phyloP scores from a whole-genome alignment of 2,329 filamentous ascomycete species.

The Aspergillus sp. region DNA sequence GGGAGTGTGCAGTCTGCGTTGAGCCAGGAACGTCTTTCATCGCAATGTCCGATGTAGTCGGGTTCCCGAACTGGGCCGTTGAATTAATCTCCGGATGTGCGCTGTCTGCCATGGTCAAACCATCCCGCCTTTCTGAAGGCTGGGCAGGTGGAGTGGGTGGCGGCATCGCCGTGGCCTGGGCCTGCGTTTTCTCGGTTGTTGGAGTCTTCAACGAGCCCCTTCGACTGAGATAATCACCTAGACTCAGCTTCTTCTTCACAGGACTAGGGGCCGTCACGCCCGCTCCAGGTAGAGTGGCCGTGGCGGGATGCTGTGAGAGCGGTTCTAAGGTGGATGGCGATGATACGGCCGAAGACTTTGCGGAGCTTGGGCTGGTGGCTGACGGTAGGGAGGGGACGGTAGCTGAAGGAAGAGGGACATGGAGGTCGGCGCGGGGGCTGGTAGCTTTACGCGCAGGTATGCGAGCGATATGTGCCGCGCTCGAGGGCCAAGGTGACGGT shows the following conservation, averaged over 20 bases:
- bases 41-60: slow-evolving; percentile 27
- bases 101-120: slow-evolving; percentile 12
- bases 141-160: slow-evolving; percentile 26
- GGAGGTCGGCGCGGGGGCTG: slow-evolving; percentile 24
- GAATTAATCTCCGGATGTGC: slow-evolving; percentile 16
- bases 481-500: slow-evolving; percentile 38
- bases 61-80: slow-evolving; percentile 19
- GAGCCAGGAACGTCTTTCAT: slow-evolving; percentile 34
- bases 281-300: slow-evolving; percentile 25
- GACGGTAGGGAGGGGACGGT: slow-evolving; percentile 22
- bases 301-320: slow-evolving; percentile 20
- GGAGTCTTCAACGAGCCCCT: slow-evolving; percentile 42
- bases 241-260: slow-evolving; percentile 51
- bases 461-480: slow-evolving; percentile 37
- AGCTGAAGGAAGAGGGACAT: slow-evolving; percentile 28
- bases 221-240: slow-evolving; percentile 51
- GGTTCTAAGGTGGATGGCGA: slow-evolving; percentile 30
- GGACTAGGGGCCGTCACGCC: slow-evolving; percentile 45
- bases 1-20: slow-evolving; percentile 26
- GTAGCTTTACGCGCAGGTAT: slow-evolving; percentile 24
- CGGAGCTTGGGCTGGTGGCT: slow-evolving; percentile 29
- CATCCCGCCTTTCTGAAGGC: slow-evolving; percentile 16
- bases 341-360: slow-evolving; percentile 30
- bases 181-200: slow-evolving; percentile 41
- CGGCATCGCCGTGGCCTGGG: slow-evolving; percentile 25